Evolutionary conservation across 139 green algal species (phyloP), one percentile per base, ranked within the genome.

Genomic region (Haematococcus sp.): DNA sequence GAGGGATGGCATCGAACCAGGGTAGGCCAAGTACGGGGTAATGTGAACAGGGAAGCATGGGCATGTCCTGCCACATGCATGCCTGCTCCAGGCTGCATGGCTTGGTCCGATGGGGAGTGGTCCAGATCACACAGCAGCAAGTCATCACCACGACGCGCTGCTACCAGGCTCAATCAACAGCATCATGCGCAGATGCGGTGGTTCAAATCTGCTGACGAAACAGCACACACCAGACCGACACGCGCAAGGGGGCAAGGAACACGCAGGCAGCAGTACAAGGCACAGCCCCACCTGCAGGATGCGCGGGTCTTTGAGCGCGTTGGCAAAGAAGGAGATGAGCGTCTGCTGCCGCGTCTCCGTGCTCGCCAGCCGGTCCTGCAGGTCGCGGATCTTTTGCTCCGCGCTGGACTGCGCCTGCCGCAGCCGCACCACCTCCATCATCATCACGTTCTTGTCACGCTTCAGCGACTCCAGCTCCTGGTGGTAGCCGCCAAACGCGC

Each of bases 391-490:
- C 68, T 91, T 80, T 5, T 79, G 35, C 34, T 94, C 88, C 0
- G 86, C 73, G 25, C 54, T 77, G 83, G 87, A 68, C 74, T 94
- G 89, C 65, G 88, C 72, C 81, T 96, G 89, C 31, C 93, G 77
- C 72, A 97, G 58, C 2, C 91, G 83, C 25, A 96, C 87, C 5
- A 98, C 84, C 85, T 98, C 93, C 71, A 93, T 67, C 87, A 95
- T 92, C 19, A 98, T 79, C 55, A 95, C 70, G 32, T 89, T 92
- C 64, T 95, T 96, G 75, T 98, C 93, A 1, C 93, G 82, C 76
- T 97, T 96, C 20, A 97, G 76, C 16, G 70, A 49, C 51, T 95
- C 90, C 70, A 98, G 84, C 60, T 97, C 90, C 67, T 94, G 87
- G 34, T 79, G 69, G 56, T 92, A 72, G 3, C 90, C 91, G 20